These are phyloP conservation scores for Cryphonectria nitschkei DNA, from an alignment of 2,329 filamentous ascomycete genomes.

Conservation along the genomic window DNA sequence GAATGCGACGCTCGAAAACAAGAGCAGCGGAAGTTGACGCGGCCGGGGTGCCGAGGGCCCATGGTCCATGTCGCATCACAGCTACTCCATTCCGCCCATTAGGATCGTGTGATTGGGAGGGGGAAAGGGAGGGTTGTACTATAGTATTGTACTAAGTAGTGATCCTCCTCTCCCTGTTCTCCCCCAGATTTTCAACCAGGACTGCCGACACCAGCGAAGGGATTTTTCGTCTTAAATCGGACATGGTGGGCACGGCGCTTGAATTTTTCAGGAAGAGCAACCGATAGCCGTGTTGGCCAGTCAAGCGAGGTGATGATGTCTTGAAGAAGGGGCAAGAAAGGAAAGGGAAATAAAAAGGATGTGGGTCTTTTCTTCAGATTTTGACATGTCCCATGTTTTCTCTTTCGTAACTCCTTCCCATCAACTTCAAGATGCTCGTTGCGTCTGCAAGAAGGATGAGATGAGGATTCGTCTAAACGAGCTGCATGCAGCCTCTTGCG, in stretches of 20 bases:
- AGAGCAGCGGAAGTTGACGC: not conserved
- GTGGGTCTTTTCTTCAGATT: not conserved
- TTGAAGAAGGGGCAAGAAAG: not conserved
- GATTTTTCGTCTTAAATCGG: not conserved
- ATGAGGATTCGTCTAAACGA: not conserved
- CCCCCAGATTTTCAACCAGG: not conserved
- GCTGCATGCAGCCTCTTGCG: not conserved
- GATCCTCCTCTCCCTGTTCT: not conserved
- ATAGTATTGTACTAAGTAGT: not conserved
- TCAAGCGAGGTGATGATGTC: not conserved
- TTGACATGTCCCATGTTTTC: not conserved
- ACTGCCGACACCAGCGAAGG: not conserved
- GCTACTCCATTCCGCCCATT: not conserved
- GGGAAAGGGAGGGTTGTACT: not conserved
- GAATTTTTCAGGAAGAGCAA: not conserved
- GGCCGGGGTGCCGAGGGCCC: constrained; percentile 8
- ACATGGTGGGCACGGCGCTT: not conserved
- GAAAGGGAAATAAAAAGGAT: not conserved
- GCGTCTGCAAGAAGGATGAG: not conserved
- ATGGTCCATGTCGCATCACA: not conserved
- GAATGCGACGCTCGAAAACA: not conserved
- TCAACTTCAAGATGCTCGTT: not conserved
- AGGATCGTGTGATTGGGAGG: not conserved
- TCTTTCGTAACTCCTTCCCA: not conserved
- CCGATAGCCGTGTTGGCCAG: constrained; percentile 2